Evolutionary conservation across 257 asterid genomes (phyloP), one percentile per base, ranked within the genome.

Genomic region (Rauvolfia tetraphylla): DNA sequence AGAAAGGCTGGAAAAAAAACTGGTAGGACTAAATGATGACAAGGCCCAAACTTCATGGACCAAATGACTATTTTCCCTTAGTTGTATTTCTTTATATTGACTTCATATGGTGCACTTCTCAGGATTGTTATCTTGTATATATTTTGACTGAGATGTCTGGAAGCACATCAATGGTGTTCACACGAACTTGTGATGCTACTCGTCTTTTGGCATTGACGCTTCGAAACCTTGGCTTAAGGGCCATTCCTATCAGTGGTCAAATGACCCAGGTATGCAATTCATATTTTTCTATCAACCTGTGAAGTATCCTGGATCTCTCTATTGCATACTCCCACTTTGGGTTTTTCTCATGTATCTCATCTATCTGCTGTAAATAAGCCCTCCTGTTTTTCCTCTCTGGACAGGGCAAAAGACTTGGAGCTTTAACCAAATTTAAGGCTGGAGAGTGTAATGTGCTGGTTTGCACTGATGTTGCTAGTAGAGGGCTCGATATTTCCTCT

Each of bases 161-260:
- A 76, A 86, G 89, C 83, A 88, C 95, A 41, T 85, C 97, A 41
- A 94, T 94, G 97, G 97, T 94, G 79, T 94, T 94, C 86, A 92
- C 97, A 34, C 90, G 97, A 25, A 94, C 97, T 31, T 92, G 98
- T 81, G 97, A 90, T 42, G 90, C 96, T 27, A 92, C 98, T 67
- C 83, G 85, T 10, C 89, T 90, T 62, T 81, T 93, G 85, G 93
- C 98, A 12, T 72, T 84, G 78, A 79, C 91, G 81, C 98, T 91
- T 71, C 89, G 96, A 61, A 90, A 89, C 78, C 97, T 91, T 80
- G 97, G 97, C 61, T 82, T 92, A 56, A 84, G 88, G 68, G 96
- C 98, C 63, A 91, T 95, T 75, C 97, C 98, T 46, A 95, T 95
- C 74, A 95, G 93, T 82, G 98, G 99, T 74, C 99, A 95, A 63